Evolutionary conservation across 768 basidiomycete species (phyloP), one percentile per base, ranked within the genome.

Genomic region (Cystoderma amianthinum): DNA sequence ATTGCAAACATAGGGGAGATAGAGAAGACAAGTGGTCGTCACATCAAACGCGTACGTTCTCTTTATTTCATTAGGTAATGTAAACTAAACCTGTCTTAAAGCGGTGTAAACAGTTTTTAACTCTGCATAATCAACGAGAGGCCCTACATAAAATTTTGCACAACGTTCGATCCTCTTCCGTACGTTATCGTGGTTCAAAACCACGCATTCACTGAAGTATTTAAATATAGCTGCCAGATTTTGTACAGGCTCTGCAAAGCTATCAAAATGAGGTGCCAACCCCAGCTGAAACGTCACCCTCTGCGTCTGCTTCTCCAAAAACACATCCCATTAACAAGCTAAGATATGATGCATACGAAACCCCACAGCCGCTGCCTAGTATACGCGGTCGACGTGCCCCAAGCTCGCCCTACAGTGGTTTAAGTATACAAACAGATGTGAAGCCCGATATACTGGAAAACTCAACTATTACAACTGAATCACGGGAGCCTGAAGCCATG

Each of bases 41-140:
- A 82, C 52, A 76, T 90, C 41, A 72, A 68, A 41, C 65, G 68
- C 51, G 87, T 86, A 53, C 41, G 67, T 48, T 10, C 21, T 33
- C 33, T 19, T 16, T 7, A 19, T 6, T 35, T 5, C 46, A 28
- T 32, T 16, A 32, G 15, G 33, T 15, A n/a, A n/a, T n/a, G n/a
- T n/a, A n/a, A 36, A 30, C 41, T 20, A 55, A 22, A 50, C 38
- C 15, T 22, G 43, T 20, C 30, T 40, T 38, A 23, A 50, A 90
- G 87, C 75, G 86, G 42, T 88, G 85, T 51, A 68, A 75, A 18
- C 80, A 85, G 54, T 88, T 90, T 53, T 48, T 78, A 21, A 62
- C 59, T 9, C 59, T 85, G 12, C 63, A 62, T 5, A 53, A 58
- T 15, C 62, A 80, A 41, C 71, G 64, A 47, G 56, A 64, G 7